Evolutionary conservation across 2,329 filamentous ascomycete genomes (phyloP).

Genomic region (Monilinia polystroma): DNA sequence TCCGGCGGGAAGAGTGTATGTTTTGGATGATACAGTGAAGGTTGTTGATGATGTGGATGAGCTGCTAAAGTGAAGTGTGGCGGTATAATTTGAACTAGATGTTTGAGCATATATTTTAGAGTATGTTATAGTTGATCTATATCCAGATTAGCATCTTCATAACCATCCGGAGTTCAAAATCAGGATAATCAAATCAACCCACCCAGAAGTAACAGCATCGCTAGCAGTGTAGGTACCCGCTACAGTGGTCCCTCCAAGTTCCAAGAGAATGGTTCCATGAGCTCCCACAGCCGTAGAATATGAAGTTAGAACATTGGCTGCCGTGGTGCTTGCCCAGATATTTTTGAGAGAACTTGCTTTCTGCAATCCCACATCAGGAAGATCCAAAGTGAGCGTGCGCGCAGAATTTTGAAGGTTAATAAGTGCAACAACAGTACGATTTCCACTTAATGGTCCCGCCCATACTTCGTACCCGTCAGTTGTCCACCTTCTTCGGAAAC

Average conservation of each 20-base stretch:
- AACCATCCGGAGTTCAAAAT: not conserved
- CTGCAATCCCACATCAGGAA: conserved; percentile 35
- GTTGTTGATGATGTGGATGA: conserved; percentile 15
- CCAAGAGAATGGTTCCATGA: conserved; percentile 34
- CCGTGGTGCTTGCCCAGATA: conserved; percentile 30
- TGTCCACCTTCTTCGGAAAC: conserved; percentile 34
- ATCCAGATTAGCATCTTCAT: conserved; percentile 10
- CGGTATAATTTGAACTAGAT: conserved; percentile 29
- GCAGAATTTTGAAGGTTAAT: conserved; percentile 30
- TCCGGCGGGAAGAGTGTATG: conserved; percentile 24
- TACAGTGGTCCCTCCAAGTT: conserved; percentile 27
- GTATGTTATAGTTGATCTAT: conserved; percentile 28
- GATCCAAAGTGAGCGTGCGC: conserved; percentile 30
- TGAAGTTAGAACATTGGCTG: conserved; percentile 29
- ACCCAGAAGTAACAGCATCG: conserved; percentile 28
- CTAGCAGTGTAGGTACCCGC: conserved; percentile 25
- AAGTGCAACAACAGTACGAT: conserved; percentile 32
- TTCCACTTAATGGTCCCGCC: conserved; percentile 32
- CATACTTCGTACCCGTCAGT: conserved; percentile 36
- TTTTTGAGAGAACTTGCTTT: conserved; percentile 31
- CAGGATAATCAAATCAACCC: conserved; percentile 1
- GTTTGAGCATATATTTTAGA: conserved; percentile 31
- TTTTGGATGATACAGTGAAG: conserved; percentile 26
- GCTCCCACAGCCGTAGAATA: conserved; percentile 30
- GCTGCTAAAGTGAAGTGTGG: conserved; percentile 26